Conservation (phyloP, 106 monocot genomes). For the Agapanthus africanus region DNA sequence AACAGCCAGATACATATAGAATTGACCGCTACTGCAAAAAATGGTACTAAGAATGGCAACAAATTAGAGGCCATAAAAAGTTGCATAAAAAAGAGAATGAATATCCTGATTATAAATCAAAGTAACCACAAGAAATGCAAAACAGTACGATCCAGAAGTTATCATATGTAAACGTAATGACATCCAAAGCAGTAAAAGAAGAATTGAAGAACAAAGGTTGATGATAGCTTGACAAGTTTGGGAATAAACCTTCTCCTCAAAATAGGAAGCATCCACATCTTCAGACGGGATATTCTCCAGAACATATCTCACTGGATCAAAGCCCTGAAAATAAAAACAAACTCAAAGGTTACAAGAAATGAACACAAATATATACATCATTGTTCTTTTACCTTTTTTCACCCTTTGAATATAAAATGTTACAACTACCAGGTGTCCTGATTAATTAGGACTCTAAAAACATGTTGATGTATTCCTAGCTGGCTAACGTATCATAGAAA, state of each 20-base stretch:
- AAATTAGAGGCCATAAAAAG: background rate
- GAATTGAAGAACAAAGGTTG: background rate
- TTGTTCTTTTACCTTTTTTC: background rate
- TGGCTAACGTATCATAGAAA: background rate
- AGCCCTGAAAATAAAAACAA: too few relatives aligned
- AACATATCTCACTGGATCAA: constrained; percentile 84
- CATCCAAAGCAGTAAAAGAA: background rate
- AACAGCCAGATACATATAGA: background rate
- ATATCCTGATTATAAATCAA: background rate
- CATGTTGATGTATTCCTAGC: background rate
- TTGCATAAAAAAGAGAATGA: background rate
- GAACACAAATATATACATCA: background rate
- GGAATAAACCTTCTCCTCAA: constrained; percentile 70
- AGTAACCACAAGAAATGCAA: background rate
- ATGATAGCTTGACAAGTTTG: background rate
- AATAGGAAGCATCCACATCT: constrained; percentile 66
- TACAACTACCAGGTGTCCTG: background rate
- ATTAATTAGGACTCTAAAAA: background rate
- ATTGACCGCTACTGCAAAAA: background rate
- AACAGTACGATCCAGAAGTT: background rate
- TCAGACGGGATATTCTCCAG: constrained; percentile 68
- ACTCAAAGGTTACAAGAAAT: constrained; percentile 3
- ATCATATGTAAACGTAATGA: background rate
- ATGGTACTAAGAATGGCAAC: background rate
- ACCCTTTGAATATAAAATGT: background rate